A percentile compares a stretch with the other conserved stretches of the same genome.
phyloP scores from a whole-genome alignment of 2,329 filamentous ascomycete species.

The Aspergillus fijiensis region DNA sequence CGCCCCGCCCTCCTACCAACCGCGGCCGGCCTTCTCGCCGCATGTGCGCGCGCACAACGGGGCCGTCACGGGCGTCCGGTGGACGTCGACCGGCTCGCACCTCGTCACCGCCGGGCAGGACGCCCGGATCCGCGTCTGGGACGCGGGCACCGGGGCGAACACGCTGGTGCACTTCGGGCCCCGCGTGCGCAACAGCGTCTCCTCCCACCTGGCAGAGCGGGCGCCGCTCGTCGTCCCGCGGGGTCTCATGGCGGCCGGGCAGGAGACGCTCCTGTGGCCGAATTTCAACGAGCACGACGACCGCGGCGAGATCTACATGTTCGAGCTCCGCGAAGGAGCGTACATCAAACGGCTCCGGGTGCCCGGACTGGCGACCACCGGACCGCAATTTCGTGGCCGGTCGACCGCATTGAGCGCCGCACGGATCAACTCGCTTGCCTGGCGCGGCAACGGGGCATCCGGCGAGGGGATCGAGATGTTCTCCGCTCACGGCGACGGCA shows the following conservation, averaged over 20 bases:
- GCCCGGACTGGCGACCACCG: conserved; percentile 52
- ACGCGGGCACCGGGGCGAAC: conserved; percentile 76
- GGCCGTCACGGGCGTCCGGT: conserved; percentile 79
- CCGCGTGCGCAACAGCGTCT: conserved; percentile 67
- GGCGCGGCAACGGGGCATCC: conserved; percentile 64
- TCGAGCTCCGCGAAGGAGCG: conserved; percentile 75
- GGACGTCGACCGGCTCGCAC: conserved; percentile 76
- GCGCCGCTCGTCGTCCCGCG: conserved; percentile 65
- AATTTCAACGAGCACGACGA: conserved; percentile 70
- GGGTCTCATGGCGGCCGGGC: conserved; percentile 54
- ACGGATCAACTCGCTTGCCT: conserved; percentile 72
- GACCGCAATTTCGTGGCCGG: conserved; percentile 40
- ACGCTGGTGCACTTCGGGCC: conserved; percentile 87
- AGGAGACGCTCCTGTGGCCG: conserved; percentile 74
- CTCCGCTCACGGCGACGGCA: conserved; percentile 80
- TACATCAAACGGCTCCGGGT: conserved; percentile 70
- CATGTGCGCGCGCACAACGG: conserved; percentile 68
- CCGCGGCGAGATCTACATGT: conserved; percentile 68
- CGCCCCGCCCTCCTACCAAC: conserved; percentile 27
- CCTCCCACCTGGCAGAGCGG: conserved; percentile 58
- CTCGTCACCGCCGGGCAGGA: conserved; percentile 83
- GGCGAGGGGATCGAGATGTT: conserved; percentile 67
- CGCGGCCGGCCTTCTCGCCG: conserved; percentile 46
- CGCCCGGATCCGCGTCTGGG: conserved; percentile 81
- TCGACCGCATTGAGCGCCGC: conserved; percentile 53